These are phyloP conservation scores for Hyphopichia fennica DNA, from an alignment of 1,139 yeast genomes.

Conservation along the genomic window DNA sequence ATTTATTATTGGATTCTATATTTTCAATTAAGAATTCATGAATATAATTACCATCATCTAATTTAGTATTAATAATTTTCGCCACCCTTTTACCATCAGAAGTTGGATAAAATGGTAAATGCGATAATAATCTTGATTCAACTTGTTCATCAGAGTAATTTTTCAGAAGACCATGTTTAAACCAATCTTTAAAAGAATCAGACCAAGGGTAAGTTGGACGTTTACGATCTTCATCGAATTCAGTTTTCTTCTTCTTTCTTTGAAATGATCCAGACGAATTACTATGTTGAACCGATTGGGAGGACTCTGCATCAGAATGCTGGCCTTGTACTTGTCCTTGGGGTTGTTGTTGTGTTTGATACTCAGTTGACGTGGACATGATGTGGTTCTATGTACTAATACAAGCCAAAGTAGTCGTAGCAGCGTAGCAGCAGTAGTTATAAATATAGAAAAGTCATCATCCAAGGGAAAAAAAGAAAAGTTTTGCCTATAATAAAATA, in stretches of 20 bases:
- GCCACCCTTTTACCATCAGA: slow-evolving; percentile 52
- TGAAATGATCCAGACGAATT: neutral
- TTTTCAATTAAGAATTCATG: slow-evolving; percentile 57
- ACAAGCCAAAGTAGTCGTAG: too few species aligned
- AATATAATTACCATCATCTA: slow-evolving; percentile 48
- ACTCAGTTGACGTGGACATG: neutral
- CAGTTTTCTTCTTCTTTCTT: slow-evolving; percentile 7
- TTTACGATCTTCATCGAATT: slow-evolving; percentile 17
- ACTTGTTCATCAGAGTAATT: slow-evolving; percentile 27
- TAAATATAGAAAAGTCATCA: too few species aligned
- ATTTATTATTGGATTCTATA: slow-evolving; percentile 14
- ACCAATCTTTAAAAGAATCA: slow-evolving; percentile 40
- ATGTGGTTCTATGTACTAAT: neutral
- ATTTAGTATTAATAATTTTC: slow-evolving; percentile 47
- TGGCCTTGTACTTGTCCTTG: too few species aligned
- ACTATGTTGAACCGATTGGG: too few species aligned
- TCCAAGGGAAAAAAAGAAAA: too few species aligned
- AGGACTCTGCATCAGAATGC: too few species aligned
- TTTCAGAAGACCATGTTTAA: slow-evolving; percentile 26
- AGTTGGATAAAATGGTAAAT: slow-evolving; percentile 60
- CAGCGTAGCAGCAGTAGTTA: too few species aligned
- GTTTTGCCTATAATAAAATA: too few species aligned
- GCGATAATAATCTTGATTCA: slow-evolving; percentile 38
- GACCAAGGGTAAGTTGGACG: slow-evolving; percentile 26
- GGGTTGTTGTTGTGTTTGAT: too few species aligned